Conservation (phyloP, 257 asterid species). For the Solanum medicagineum region DNA sequence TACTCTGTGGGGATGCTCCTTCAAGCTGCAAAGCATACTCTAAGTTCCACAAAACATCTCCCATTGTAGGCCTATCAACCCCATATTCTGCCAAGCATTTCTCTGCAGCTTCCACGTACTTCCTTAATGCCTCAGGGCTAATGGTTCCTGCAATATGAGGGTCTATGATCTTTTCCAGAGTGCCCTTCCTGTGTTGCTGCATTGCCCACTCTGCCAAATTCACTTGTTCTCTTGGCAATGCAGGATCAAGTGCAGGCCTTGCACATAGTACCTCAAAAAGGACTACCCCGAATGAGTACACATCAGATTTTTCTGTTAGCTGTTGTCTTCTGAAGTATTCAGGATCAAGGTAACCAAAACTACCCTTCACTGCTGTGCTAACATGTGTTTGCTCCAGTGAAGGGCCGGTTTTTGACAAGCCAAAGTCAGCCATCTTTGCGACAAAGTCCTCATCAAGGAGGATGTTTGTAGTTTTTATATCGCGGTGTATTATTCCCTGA, state of each 20-base stretch:
- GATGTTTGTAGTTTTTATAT: slow-evolving; percentile 82
- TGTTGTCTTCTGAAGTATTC: slow-evolving; percentile 92
- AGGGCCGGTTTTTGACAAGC: slow-evolving; percentile 84
- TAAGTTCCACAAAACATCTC: slow-evolving; percentile 78
- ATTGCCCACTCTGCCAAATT: slow-evolving; percentile 89
- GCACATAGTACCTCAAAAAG: slow-evolving; percentile 85
- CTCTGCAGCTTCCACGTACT: slow-evolving; percentile 76
- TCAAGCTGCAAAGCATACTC: slow-evolving; percentile 78
- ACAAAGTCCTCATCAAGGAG: slow-evolving; percentile 64
- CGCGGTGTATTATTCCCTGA: slow-evolving; percentile 82
- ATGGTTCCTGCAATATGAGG: slow-evolving; percentile 28
- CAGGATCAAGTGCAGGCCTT: slow-evolving; percentile 84
- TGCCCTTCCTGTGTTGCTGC: slow-evolving; percentile 55
- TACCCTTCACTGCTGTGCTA: slow-evolving; percentile 93
- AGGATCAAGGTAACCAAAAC: slow-evolving; percentile 91
- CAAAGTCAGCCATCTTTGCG: slow-evolving; percentile 80
- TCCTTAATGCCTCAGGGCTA: slow-evolving; percentile 38
- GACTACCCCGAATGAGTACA: slow-evolving; percentile 83
- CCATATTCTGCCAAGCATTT: slow-evolving; percentile 82
- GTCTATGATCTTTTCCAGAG: slow-evolving; percentile 41
- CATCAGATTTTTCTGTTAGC: slow-evolving; percentile 80
- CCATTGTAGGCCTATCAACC: slow-evolving; percentile 85
- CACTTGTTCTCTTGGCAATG: slow-evolving; percentile 74
- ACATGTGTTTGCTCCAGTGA: slow-evolving; percentile 85
- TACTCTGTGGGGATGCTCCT: slow-evolving; percentile 15